A percentile compares a stretch with the other conserved stretches of the same genome.
Conservation (phyloP, 495 filamentous ascomycete species). For the Penicillium cinerascens region DNA sequence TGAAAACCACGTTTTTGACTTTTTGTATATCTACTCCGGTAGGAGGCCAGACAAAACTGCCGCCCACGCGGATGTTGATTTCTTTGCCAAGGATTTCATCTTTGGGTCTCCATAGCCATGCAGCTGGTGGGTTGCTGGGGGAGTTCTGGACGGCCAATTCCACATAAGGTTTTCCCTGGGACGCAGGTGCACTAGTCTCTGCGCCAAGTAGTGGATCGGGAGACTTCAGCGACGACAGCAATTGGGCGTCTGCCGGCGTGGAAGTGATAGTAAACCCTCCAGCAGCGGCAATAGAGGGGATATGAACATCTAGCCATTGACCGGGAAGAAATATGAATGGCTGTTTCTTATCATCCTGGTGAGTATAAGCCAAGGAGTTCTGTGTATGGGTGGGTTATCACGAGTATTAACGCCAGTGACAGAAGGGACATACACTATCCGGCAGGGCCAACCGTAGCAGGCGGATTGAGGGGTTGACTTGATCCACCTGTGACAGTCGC, state of each 20-base stretch:
- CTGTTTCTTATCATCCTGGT: constrained; percentile 21
- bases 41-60: constrained; percentile 75
- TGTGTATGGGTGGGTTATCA: not conserved
- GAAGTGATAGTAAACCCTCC: constrained; percentile 91
- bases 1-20: constrained; percentile 60
- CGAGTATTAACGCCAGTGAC: not conserved
- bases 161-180: constrained; percentile 48
- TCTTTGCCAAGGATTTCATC: constrained; percentile 53
- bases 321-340: constrained; percentile 65
- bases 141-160: constrained; percentile 72
- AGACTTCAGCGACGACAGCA: constrained; percentile 26
- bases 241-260: constrained; percentile 49
- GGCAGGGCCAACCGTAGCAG: constrained; percentile 46
- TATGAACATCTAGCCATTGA: constrained; percentile 87
- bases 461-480: constrained; percentile 47
- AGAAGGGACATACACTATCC: constrained; percentile 17
- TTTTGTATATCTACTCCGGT: constrained; percentile 31
- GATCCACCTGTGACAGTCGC: constrained; percentile 43
- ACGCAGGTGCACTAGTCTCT: constrained; percentile 17
- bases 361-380: not conserved
- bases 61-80: constrained; percentile 69
- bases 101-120: constrained; percentile 65
- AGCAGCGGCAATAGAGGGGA: constrained; percentile 61
- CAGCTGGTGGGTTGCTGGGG: constrained; percentile 63
- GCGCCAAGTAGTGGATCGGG: constrained; percentile 19